Percentiles rank a stretch among this genome's conserved stretches.
phyloP scores from a whole-genome alignment of 768 basidiomycete genomes.

The Russula sp. region DNA sequence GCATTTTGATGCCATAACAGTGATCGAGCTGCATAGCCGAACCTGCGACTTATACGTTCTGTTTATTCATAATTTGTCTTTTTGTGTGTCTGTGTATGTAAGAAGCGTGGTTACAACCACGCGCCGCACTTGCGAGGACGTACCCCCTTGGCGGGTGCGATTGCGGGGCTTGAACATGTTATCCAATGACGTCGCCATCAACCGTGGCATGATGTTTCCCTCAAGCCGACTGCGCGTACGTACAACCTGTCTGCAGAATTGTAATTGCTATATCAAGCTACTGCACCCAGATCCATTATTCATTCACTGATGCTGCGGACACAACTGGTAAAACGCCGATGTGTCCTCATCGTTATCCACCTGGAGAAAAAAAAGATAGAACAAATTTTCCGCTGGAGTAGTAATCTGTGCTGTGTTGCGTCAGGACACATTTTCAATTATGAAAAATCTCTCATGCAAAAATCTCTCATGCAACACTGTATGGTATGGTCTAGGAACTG shows the following conservation, averaged over 20 bases:
- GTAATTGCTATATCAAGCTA: not conserved
- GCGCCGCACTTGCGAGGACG: not conserved
- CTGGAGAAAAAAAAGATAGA: not conserved
- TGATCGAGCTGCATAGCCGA: conserved; percentile 14
- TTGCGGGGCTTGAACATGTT: not conserved
- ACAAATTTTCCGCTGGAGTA: not conserved
- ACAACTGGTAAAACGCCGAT: not conserved
- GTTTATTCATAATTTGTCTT: not conserved
- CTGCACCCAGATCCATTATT: conserved; percentile 2
- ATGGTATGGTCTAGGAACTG: conserved; percentile 12
- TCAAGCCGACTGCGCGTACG: not conserved
- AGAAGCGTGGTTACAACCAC: not conserved
- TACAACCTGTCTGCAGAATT: not conserved
- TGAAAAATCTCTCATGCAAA: too few relatives aligned
- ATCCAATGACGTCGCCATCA: conserved; percentile 10
- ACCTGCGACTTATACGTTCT: conserved; percentile 4
- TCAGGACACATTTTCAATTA: not conserved
- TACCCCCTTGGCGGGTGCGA: not conserved
- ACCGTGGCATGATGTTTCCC: not conserved
- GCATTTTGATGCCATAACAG: not conserved
- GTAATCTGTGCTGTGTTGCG: not conserved
- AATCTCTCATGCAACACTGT: not conserved
- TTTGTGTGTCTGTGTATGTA: not conserved
- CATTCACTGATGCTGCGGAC: not conserved
- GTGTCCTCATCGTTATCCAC: not conserved